phyloP scores from a whole-genome alignment of 148 eudicot genomes.

The Camellia sinensis region DNA sequence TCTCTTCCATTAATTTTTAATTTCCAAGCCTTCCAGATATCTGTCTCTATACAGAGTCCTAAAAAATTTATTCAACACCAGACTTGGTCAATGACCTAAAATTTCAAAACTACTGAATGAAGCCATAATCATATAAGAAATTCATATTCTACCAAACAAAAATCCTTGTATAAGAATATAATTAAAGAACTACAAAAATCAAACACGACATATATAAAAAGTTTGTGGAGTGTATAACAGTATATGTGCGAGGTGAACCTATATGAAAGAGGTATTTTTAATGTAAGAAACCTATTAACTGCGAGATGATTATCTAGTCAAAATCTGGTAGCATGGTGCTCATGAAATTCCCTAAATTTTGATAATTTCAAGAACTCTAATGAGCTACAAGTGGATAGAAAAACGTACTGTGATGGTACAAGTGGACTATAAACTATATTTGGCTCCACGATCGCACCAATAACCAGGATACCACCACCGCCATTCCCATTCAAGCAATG shows the following conservation, averaged over 20 bases:
- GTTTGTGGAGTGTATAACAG: not conserved
- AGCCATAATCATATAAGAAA: not conserved
- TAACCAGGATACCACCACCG: conserved; percentile 75
- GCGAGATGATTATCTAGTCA: not conserved
- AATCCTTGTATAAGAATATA: not conserved
- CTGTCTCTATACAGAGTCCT: not conserved
- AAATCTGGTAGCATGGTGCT: not conserved
- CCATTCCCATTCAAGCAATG: conserved; percentile 82
- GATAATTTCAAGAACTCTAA: not conserved
- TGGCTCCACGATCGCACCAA: conserved; percentile 88
- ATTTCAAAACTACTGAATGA: not conserved
- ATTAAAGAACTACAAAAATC: not conserved
- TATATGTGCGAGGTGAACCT: not conserved
- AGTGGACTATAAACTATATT: conserved; percentile 89
- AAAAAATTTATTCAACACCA: not conserved
- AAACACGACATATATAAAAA: not conserved
- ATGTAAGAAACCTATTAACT: not conserved
- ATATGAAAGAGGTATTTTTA: not conserved
- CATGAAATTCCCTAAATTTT: not conserved
- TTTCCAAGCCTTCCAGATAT: not conserved
- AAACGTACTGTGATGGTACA: conserved; percentile 80
- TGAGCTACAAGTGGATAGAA: conserved; percentile 11
- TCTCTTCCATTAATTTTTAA: not conserved
- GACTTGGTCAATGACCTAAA: not conserved
- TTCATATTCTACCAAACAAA: not conserved